Percentiles rank a stretch among this genome's conserved stretches.
phyloP scores from a whole-genome alignment of 106 monocot genomes.

The Posidonia australis region DNA sequence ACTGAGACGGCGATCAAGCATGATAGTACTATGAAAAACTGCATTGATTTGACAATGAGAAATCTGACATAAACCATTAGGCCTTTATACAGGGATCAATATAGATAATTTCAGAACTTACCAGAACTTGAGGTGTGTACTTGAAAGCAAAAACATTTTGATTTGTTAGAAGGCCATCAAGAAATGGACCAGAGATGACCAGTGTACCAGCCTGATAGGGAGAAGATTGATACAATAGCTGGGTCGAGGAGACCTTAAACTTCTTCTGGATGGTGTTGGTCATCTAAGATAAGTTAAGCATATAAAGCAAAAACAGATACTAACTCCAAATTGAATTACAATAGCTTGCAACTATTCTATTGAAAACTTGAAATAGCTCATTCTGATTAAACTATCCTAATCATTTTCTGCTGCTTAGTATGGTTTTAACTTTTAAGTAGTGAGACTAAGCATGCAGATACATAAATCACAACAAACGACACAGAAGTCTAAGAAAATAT shows the following conservation, averaged over 20 bases:
- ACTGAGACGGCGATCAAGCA: conserved; percentile 80
- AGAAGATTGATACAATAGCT: conserved; percentile 84
- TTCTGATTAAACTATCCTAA: too few species aligned
- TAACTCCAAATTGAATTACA: too few species aligned
- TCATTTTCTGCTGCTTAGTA: neutral
- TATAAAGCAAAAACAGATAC: neutral
- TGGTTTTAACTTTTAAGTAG: too few species aligned
- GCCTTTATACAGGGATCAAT: neutral
- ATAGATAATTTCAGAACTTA: conserved; percentile 12
- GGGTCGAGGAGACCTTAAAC: conserved; percentile 94
- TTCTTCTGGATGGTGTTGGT: conserved; percentile 98
- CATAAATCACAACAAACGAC: too few species aligned
- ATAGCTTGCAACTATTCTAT: too few species aligned
- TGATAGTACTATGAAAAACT: conserved; percentile 70
- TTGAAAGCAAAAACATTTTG: conserved; percentile 81
- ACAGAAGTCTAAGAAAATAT: too few species aligned
- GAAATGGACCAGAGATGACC: conserved; percentile 74
- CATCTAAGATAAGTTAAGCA: conserved; percentile 75
- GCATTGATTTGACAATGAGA: conserved; percentile 7
- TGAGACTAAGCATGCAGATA: too few species aligned
- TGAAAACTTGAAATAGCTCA: too few species aligned
- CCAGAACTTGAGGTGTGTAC: conserved; percentile 81
- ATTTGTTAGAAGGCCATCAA: conserved; percentile 77
- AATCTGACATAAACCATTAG: neutral
- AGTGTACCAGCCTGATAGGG: conserved; percentile 91